Conservation (phyloP, 108 stramenopile species). For the Schizochytrium sp. region DNA sequence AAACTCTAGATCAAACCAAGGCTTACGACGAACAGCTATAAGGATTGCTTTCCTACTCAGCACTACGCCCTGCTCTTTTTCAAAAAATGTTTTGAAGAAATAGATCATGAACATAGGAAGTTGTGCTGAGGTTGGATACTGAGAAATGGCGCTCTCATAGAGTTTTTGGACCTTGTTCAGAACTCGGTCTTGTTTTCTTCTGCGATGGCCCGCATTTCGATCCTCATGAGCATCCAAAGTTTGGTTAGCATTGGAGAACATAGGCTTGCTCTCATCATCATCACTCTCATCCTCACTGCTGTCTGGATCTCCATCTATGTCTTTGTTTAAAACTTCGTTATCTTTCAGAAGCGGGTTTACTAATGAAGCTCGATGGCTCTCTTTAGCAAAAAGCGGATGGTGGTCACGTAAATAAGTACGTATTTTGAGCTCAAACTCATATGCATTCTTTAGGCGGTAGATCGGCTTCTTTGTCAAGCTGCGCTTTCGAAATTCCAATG, state of each 20-base stretch:
- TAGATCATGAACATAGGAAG: background rate
- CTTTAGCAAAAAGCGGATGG: background rate
- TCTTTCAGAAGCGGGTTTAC: background rate
- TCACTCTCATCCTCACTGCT: conserved; percentile 27
- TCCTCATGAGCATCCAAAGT: background rate
- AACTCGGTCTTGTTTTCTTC: conserved; percentile 12
- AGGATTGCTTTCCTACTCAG: conserved; percentile 6
- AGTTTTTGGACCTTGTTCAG: conserved; percentile 31
- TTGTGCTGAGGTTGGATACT: background rate
- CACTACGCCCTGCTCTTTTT: conserved; percentile 3
- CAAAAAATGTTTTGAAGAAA: conserved; percentile 21
- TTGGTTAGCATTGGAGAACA: background rate
- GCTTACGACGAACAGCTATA: background rate
- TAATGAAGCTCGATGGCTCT: background rate
- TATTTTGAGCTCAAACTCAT: conserved; percentile 39
- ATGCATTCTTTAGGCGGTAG: background rate
- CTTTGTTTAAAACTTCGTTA: background rate
- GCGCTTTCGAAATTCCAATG: background rate
- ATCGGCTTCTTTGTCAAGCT: background rate
- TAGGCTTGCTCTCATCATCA: background rate
- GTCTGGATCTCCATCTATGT: background rate
- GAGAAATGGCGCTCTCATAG: conserved; percentile 25
- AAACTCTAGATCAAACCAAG: conserved; percentile 45
- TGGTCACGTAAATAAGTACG: background rate
- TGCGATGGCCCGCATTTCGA: background rate